These are phyloP conservation scores for Endoconidiophora laricicola DNA, from an alignment of 2,329 filamentous ascomycete species.

Conservation along the genomic window DNA sequence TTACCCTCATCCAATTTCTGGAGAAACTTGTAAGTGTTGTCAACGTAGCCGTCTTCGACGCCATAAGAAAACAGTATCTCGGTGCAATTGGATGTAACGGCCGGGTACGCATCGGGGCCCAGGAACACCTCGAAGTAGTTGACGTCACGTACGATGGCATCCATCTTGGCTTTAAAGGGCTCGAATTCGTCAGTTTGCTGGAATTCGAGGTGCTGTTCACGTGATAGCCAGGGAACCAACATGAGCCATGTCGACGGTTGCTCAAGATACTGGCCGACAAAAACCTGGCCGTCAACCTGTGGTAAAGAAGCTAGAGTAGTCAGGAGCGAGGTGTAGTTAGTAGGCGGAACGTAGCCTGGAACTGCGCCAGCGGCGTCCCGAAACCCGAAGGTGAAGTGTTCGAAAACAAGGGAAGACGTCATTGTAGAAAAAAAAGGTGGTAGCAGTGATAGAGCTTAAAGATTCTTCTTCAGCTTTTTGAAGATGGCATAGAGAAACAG, in stretches of 20 bases:
- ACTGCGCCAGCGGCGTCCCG: constrained; percentile 17
- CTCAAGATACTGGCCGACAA: constrained; percentile 23
- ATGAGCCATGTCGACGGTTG: constrained; percentile 20
- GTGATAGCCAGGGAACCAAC: constrained; percentile 22
- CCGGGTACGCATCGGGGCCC: constrained; percentile 14
- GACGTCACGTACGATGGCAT: constrained; percentile 15
- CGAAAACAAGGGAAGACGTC: constrained; percentile 17
- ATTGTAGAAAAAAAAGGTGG: constrained; percentile 14
- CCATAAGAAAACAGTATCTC: constrained; percentile 24
- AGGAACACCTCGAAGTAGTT: constrained; percentile 5
- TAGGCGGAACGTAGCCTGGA: constrained; percentile 16
- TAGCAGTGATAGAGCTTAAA: background rate
- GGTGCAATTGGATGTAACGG: constrained; percentile 22
- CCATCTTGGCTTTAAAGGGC: constrained; percentile 20
- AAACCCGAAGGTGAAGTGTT: constrained; percentile 21
- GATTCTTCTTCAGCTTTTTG: no score
- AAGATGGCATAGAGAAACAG: no score
- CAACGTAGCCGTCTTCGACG: constrained; percentile 16
- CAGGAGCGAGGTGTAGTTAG: constrained; percentile 15
- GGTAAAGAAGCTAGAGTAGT: constrained; percentile 1
- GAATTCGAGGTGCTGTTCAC: constrained; percentile 23
- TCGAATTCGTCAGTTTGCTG: constrained; percentile 25
- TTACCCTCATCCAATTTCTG: constrained; percentile 17
- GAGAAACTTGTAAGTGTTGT: constrained; percentile 17
- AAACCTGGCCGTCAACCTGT: constrained; percentile 18